Conservation (phyloP, 441 rosid species). For the Populus trichocarpa region DNA sequence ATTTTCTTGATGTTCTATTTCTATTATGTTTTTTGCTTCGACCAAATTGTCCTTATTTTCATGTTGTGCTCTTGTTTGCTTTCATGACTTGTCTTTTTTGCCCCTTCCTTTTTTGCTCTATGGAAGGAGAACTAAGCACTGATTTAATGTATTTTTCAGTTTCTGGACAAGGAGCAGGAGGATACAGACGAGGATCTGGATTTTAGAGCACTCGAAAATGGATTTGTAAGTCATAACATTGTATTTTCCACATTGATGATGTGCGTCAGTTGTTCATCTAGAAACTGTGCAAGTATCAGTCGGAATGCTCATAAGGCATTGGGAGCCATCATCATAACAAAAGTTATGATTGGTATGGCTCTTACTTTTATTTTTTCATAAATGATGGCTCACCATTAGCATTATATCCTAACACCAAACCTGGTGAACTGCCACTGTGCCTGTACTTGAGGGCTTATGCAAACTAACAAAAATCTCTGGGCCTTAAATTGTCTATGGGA, state of each 20-base stretch:
- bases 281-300: not conserved
- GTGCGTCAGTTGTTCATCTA: not conserved
- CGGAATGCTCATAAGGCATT: not conserved
- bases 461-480: not conserved
- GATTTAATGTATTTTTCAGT: constrained; percentile 34
- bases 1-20: not conserved
- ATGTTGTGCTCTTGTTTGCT: not conserved
- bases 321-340: not conserved
- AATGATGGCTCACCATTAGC: not conserved
- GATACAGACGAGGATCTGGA: constrained; percentile 60
- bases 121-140: not conserved
- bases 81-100: too few relatives aligned
- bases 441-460: not conserved
- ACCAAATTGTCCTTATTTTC: not conserved
- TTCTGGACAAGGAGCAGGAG: constrained; percentile 55
- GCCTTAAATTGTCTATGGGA: not conserved
- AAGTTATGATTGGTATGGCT: not conserved
- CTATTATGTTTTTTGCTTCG: not conserved
- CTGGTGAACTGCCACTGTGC: not conserved
- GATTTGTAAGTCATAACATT: constrained; percentile 59
- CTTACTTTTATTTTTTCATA: not conserved
- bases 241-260: not conserved
- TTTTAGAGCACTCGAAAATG: constrained; percentile 63
- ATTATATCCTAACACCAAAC: not conserved
- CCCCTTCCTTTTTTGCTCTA: not conserved